Base-by-base conservation (phyloP, 2,329 filamentous ascomycete genomes). In the Ceratocystis papillata region DNA sequence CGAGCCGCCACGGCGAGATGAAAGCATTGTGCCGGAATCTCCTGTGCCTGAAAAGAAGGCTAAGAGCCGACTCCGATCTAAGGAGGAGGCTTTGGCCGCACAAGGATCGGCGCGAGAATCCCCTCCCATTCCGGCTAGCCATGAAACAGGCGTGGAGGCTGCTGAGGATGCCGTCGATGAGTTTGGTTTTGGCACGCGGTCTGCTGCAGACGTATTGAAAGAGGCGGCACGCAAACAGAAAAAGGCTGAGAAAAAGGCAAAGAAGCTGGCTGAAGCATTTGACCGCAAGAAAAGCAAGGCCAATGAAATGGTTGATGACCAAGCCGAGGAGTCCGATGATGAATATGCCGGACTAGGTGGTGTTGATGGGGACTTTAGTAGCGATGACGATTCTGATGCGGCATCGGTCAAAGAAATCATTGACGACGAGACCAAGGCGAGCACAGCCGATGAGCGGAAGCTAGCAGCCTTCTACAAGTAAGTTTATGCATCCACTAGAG, bases 251-350 rank as follows among this genome's bases (percentile, higher is more conserved):
- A 64, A 62, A 15, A 67, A 64, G 45, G 67, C 53, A 28, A 59
- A 25, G 57, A 64, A 66, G 33, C 71, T 73, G 62, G 73, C 74
- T n/a, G 79, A 81, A 17, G 78, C 80, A 1, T 96, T 91, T 71
- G 83, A 96, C 76, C 89, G 87, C 75, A 92, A 90, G 75, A 92
- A 88, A 74, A 95, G 90, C 77, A 87, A 89, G 73, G 93, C 92
- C 0, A 91, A 86, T 72, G 86, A 87, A 28, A 89, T 96, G 82
- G 81, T 99, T 46, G 84, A 97, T 70, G 94, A 96, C 70, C 91
- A 96, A 73, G 93, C 94, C 68, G 90, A 96, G 71, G 94, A 99
- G 76, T 99, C 94, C 0, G 95, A 99, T 73, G 94, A 99, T 73
- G 94, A 99, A 75, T 99, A 97, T 74, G 93, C 92, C 48, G 94